These are phyloP conservation scores for Selaginella moellendorffii DNA, from an alignment of 75 land plant species.

Conservation along the genomic window DNA sequence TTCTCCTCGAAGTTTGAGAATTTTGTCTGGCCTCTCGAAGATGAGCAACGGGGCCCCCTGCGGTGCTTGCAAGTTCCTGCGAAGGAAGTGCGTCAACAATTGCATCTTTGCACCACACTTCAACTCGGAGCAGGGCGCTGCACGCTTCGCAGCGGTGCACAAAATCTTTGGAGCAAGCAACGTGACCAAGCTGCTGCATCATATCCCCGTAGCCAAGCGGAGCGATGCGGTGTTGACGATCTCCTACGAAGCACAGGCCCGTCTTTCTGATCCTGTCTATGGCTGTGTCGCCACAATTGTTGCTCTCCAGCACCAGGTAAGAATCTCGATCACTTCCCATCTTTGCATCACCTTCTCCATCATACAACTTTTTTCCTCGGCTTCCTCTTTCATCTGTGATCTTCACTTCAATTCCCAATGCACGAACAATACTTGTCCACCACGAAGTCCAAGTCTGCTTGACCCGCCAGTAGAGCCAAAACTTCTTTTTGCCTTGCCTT, in stretches of 20 bases:
- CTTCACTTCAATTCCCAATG: background rate
- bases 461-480: too few species aligned
- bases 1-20: too few species aligned
- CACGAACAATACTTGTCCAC: too few species aligned
- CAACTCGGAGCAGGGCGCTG: conserved; percentile 82
- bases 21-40: too few species aligned
- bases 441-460: background rate
- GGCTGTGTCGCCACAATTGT: conserved; percentile 86
- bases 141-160: conserved; percentile 95
- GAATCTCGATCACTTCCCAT: too few species aligned
- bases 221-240: conserved; percentile 85
- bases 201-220: conserved; percentile 59
- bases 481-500: too few species aligned
- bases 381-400: background rate
- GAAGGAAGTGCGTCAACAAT: conserved; percentile 70
- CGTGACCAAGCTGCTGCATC: conserved; percentile 66
- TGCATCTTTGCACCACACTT: conserved; percentile 95
- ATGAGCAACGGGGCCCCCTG: conserved; percentile 53
- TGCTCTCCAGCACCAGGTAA: conserved; percentile 86
- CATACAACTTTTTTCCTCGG: too few species aligned
- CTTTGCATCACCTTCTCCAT: too few species aligned
- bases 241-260: conserved; percentile 87
- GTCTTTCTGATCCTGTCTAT: conserved; percentile 81
- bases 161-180: conserved; percentile 96
- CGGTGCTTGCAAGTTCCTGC: conserved; percentile 82